These are phyloP conservation scores for Juncus effusus DNA, from an alignment of 176 grass and related monocot genomes.

Conservation along the genomic window DNA sequence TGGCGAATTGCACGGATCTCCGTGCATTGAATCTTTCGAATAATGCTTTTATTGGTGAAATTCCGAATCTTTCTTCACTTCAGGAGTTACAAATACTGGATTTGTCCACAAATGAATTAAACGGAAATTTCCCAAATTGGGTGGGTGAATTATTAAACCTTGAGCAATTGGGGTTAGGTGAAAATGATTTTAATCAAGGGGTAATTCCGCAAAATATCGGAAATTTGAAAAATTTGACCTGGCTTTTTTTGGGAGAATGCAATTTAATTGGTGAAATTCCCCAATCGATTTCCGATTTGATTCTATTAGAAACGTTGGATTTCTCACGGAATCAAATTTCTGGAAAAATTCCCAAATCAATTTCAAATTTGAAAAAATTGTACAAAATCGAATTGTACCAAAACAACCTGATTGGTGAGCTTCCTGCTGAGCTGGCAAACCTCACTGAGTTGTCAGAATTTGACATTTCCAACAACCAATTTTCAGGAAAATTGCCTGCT, in stretches of 20 bases:
- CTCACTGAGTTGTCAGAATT: conserved; percentile 73
- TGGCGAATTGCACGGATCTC: conserved; percentile 70
- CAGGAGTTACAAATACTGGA: conserved; percentile 65
- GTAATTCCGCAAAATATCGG: conserved; percentile 72
- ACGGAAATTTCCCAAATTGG: conserved; percentile 69
- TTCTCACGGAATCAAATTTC: conserved; percentile 86
- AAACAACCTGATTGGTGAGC: conserved; percentile 87
- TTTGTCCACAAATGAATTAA: conserved; percentile 72
- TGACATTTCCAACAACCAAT: conserved; percentile 82
- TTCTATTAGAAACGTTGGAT: conserved; percentile 69
- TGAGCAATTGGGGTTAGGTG: conserved; percentile 60
- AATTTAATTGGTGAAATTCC: conserved; percentile 80
- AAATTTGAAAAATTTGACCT: conserved; percentile 69
- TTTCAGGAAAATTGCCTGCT: conserved; percentile 54
- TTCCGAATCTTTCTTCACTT: conserved; percentile 73
- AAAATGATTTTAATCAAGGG: conserved; percentile 64
- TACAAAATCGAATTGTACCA: conserved; percentile 97
- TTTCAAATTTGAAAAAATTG: conserved; percentile 64
- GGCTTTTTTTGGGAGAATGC: conserved; percentile 79
- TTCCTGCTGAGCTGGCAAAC: conserved; percentile 61
- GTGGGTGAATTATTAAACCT: conserved; percentile 44
- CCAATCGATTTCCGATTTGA: conserved; percentile 49
- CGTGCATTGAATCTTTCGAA: conserved; percentile 72
- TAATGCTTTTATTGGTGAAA: conserved; percentile 55
- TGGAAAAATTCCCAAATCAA: conserved; percentile 53